Evolutionary conservation across 2,329 filamentous ascomycete species (phyloP).

Genomic region (Aspergillus hiratsukae): DNA sequence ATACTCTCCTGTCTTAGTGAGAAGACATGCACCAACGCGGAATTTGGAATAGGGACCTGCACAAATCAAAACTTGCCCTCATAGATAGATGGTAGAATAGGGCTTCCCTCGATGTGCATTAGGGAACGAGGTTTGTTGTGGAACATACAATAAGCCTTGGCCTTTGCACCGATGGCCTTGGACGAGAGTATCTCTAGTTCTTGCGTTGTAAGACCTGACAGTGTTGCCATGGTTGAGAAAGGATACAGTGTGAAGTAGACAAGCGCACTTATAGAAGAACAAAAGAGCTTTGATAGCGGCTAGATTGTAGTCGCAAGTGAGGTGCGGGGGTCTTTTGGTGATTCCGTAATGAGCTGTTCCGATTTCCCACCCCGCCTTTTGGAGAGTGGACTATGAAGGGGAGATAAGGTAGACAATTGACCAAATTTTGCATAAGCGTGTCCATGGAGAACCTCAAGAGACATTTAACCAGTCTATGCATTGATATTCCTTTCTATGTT

Average conservation of each 20-base stretch:
- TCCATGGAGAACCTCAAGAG: background rate
- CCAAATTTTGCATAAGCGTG: background rate
- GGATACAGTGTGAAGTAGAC: background rate
- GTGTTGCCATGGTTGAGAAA: constrained; percentile 18
- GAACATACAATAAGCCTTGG: constrained; percentile 69
- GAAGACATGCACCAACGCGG: constrained; percentile 78
- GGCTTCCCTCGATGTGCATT: background rate
- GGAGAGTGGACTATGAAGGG: background rate
- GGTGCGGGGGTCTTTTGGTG: background rate
- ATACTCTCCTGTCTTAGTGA: constrained; percentile 54
- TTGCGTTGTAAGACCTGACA: constrained; percentile 47
- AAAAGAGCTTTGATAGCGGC: background rate
- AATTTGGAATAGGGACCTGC: constrained; percentile 81
- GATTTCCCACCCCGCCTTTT: background rate
- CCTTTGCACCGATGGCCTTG: constrained; percentile 67
- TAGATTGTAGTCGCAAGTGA: background rate
- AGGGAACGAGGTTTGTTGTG: background rate
- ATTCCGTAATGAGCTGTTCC: background rate
- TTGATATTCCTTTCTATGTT: background rate
- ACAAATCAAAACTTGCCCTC: background rate
- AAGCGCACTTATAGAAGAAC: background rate
- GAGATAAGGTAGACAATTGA: background rate
- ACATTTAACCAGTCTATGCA: background rate
- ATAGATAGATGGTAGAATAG: background rate
- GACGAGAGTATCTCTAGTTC: constrained; percentile 63